Conservation (phyloP, 1,284 basidiomycete species). For the Moesziomyces sp. region DNA sequence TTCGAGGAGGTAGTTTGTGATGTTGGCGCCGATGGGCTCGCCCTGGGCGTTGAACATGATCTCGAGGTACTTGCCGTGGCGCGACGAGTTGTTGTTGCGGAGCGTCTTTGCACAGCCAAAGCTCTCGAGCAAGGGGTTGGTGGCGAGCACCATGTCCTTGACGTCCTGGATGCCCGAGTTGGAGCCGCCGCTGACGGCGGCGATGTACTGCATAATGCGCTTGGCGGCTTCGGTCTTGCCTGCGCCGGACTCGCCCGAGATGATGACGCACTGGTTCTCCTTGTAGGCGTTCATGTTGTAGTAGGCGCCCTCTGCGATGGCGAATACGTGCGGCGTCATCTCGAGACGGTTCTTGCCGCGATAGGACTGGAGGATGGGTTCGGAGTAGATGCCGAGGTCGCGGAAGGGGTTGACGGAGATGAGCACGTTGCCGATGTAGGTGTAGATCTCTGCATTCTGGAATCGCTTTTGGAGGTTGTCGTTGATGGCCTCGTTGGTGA, state of each 20-base stretch:
- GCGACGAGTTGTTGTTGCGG: slow-evolving; percentile 97
- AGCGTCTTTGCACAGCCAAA: slow-evolving; percentile 99
- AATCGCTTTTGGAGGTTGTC: slow-evolving; percentile 96
- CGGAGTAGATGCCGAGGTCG: slow-evolving; percentile 89
- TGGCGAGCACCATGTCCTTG: slow-evolving; percentile 99
- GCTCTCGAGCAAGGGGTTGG: slow-evolving; percentile 95
- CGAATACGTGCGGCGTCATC: slow-evolving; percentile 96
- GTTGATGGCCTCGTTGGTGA: slow-evolving; percentile 97
- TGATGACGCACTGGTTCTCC: slow-evolving; percentile 99
- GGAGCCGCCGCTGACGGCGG: slow-evolving; percentile 89
- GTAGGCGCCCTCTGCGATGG: slow-evolving; percentile 95
- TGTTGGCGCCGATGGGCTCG: slow-evolving; percentile 95
- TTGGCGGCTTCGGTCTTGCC: slow-evolving; percentile 66
- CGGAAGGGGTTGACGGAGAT: slow-evolving; percentile 99
- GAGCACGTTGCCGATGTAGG: slow-evolving; percentile 96
- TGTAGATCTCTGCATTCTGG: slow-evolving; percentile 96
- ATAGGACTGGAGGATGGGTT: slow-evolving; percentile 85
- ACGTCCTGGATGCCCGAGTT: slow-evolving; percentile 82
- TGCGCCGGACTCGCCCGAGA: slow-evolving; percentile 87
- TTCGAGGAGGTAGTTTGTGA: slow-evolving; percentile 97
- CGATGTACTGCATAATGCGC: slow-evolving; percentile 99
- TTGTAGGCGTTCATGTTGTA: slow-evolving; percentile 99
- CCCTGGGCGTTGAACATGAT: slow-evolving; percentile 97
- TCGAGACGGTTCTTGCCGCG: slow-evolving; percentile 98
- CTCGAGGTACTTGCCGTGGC: slow-evolving; percentile 99